phyloP scores from a whole-genome alignment of 169 alveolate genomes.

The Plasmodium sp. region DNA sequence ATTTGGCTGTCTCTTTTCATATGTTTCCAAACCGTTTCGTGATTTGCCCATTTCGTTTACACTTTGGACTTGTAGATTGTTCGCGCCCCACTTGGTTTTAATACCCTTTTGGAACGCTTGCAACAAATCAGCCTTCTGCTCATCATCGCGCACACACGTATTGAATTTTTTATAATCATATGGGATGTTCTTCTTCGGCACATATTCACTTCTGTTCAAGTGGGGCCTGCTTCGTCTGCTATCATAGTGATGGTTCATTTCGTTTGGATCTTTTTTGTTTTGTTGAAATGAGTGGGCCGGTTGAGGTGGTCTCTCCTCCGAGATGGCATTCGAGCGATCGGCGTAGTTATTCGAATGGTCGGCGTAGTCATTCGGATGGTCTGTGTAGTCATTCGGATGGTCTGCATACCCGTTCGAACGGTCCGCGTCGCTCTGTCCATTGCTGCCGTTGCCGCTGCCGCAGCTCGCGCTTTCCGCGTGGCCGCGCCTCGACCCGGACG shows the following conservation, averaged over 20 bases:
- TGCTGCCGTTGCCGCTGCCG: not conserved
- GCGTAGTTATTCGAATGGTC: not conserved
- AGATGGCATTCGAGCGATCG: not conserved
- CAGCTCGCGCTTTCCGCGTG: not conserved
- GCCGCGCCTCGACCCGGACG: not conserved
- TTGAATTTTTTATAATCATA: conserved; percentile 35
- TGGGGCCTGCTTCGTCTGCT: not conserved
- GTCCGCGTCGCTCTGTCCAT: not conserved
- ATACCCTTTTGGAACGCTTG: conserved; percentile 29
- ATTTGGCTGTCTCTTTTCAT: not conserved
- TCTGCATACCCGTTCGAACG: not conserved
- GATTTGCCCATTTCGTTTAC: not conserved
- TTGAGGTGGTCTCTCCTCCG: not conserved
- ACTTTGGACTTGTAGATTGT: not conserved
- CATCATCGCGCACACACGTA: conserved; percentile 14
- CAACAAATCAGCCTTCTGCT: conserved; percentile 23
- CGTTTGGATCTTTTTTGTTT: not conserved
- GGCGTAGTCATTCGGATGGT: not conserved
- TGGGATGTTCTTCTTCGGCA: not conserved
- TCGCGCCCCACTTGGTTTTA: conserved; percentile 1
- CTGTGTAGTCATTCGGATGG: not conserved
- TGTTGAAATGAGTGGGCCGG: not conserved
- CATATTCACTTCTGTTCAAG: conserved; percentile 61
- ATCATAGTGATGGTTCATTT: not conserved
- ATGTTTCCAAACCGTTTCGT: not conserved